Evolutionary conservation across 2,329 filamentous ascomycete genomes (phyloP), one percentile per base, ranked within the genome.

Genomic region (Cordyceps farinosa): DNA sequence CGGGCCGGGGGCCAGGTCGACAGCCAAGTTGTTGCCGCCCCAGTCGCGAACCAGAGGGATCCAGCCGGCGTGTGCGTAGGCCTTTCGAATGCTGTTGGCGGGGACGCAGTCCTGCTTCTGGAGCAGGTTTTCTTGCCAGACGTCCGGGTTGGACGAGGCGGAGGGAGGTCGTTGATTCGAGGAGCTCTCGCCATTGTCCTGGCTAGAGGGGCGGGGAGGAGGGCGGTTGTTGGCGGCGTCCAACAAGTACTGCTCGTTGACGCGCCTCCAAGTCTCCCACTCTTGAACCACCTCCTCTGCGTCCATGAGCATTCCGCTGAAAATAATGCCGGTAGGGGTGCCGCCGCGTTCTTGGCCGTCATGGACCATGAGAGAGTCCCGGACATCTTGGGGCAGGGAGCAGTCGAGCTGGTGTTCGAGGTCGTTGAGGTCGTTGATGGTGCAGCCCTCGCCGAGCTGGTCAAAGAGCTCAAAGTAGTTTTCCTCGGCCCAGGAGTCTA

Each of bases 281-380:
- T 99, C 95, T 75, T 97, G 92, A 29, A 97, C 89, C 69, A 99
- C 97, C 74, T 99, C 95, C 76, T 99, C 95, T 73, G 95, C 98
- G 76, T 99, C 95, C 64, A 99, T 85, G 67, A 99, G 79, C 95
- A 99, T 99, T 74, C 87, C 90, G 65, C 93, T 86, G 70, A 99
- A 98, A 65, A 99, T 86, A 68, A 98, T 90, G 66, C 95, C 95
- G 0, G 94, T 97, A 1, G 95, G 95, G 63, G 84, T 84, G 67
- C 95, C 95, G 66, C 92, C 91, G 67, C 95, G 90, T 78, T 99
- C 95, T 77, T 99, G 95, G n/a, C 95, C 95, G 72, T 99, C 95
- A 75, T 99, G 95, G 60, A 92, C 76, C 79, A 90, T 87, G 70
- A 97, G 79, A 2, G 95, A 98, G 71, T 99, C 93, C 69, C 95